Percentiles rank a stretch among this genome's conserved stretches.
Conservation (phyloP, 2,329 filamentous ascomycete species). For the Xylariaceae sp. region DNA sequence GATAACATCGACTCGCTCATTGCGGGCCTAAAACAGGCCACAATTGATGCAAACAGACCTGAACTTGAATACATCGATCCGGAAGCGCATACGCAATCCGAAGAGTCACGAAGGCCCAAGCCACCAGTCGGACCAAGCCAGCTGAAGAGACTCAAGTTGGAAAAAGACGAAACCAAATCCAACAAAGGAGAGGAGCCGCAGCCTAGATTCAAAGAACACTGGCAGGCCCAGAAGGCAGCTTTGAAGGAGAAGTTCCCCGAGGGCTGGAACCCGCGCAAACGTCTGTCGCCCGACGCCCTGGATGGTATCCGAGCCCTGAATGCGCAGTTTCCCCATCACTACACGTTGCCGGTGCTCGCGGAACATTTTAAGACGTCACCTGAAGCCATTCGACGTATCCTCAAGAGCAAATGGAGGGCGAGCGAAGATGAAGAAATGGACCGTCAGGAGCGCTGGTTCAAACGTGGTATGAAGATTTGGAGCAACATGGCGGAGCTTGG, state of each 20-base stretch:
- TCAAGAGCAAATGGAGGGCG: slow-evolving; percentile 72
- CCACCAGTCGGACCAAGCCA: slow-evolving; percentile 15
- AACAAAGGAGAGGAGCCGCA: slow-evolving; percentile 1
- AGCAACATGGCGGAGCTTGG: slow-evolving; percentile 54
- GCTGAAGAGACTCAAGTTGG: slow-evolving; percentile 27
- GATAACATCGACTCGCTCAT: slow-evolving; percentile 32
- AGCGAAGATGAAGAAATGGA: slow-evolving; percentile 50
- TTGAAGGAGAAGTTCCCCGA: slow-evolving; percentile 73
- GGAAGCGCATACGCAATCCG: background rate
- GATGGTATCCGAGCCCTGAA: slow-evolving; percentile 85
- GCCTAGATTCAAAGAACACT: slow-evolving; percentile 43
- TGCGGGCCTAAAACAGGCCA: background rate
- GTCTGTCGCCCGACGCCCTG: slow-evolving; percentile 84
- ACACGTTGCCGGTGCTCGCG: slow-evolving; percentile 68
- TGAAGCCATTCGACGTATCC: slow-evolving; percentile 80
- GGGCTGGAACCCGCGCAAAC: slow-evolving; percentile 78
- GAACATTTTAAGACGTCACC: slow-evolving; percentile 78
- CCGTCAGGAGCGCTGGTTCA: slow-evolving; percentile 57
- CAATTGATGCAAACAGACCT: background rate
- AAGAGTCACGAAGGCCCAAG: slow-evolving; percentile 2
- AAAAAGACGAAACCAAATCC: slow-evolving; percentile 18
- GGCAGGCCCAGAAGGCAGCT: slow-evolving; percentile 72
- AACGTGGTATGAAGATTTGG: slow-evolving; percentile 57
- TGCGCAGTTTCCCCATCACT: slow-evolving; percentile 67
- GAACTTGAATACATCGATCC: background rate